Evolutionary conservation across 208 protist genomes (phyloP).

Genomic region (Trypanosoma vivax): DNA sequence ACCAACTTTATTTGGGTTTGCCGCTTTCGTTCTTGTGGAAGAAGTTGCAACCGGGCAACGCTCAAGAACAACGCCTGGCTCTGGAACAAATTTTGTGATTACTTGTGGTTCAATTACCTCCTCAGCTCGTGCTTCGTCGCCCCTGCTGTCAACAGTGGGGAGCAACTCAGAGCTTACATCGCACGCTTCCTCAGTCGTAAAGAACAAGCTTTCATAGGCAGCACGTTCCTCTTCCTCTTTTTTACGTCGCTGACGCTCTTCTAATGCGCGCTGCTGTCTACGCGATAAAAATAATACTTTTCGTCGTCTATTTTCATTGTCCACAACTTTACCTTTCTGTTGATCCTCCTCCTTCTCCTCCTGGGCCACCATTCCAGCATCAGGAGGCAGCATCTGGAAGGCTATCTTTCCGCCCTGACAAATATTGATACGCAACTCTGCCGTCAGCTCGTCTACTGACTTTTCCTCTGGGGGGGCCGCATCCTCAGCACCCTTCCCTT

Average conservation of each 20-base stretch:
- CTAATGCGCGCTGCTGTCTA: constrained; percentile 6
- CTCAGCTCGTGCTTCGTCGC: not conserved
- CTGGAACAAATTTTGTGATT: constrained; percentile 12
- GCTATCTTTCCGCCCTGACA: too few relatives aligned
- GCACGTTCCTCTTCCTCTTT: constrained; percentile 17
- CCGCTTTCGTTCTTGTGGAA: not conserved
- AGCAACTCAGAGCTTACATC: not conserved
- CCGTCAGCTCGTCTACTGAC: too few relatives aligned
- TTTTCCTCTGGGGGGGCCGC: too few relatives aligned
- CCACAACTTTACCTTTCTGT: not conserved
- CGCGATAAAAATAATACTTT: constrained; percentile 5
- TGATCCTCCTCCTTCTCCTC: not conserved
- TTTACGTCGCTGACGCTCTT: constrained; percentile 14
- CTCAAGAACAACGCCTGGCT: constrained; percentile 32
- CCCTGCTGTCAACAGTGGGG: not conserved
- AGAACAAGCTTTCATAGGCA: constrained; percentile 22
- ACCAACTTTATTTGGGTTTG: not conserved
- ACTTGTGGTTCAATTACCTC: not conserved
- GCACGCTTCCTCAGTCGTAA: not conserved
- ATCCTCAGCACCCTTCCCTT: not conserved
- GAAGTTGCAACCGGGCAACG: not conserved
- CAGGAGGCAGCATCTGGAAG: too few relatives aligned
- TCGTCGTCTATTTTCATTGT: not conserved
- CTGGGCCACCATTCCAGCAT: too few relatives aligned
- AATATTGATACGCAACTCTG: too few relatives aligned